phyloP scores from a whole-genome alignment of 1,284 basidiomycete species.

The Sporisorium graminicola region DNA sequence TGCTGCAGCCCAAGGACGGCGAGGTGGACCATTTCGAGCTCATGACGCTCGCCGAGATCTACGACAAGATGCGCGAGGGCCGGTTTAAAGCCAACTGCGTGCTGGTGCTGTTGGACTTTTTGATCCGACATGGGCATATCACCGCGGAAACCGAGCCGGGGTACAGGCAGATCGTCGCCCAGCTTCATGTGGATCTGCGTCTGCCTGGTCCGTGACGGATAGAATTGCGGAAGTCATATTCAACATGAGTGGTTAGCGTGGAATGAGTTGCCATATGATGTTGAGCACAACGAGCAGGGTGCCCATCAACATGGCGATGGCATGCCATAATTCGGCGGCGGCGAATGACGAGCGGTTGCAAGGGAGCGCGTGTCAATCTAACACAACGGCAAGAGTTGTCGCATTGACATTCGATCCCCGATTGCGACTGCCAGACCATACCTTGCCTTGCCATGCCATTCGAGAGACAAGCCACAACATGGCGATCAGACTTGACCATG shows the following conservation, averaged over 20 bases:
- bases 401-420: too few relatives aligned
- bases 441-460: too few relatives aligned
- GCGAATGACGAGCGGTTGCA: too few relatives aligned
- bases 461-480: too few relatives aligned
- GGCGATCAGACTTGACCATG: too few relatives aligned
- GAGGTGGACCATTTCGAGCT: conserved; percentile 89
- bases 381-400: too few relatives aligned
- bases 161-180: conserved; percentile 79
- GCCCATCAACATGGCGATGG: too few relatives aligned
- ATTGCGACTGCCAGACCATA: too few relatives aligned
- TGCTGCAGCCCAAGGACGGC: conserved; percentile 84
- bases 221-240: background rate
- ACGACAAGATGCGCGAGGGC: conserved; percentile 70
- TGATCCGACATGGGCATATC: conserved; percentile 81
- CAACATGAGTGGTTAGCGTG: background rate
- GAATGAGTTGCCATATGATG: too few relatives aligned
- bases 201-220: conserved; percentile 51
- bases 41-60: conserved; percentile 61
- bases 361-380: too few relatives aligned
- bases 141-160: conserved; percentile 83
- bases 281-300: too few relatives aligned
- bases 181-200: conserved; percentile 78
- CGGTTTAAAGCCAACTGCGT: conserved; percentile 90
- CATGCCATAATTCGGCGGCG: too few relatives aligned
- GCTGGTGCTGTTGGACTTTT: conserved; percentile 84